Evolutionary conservation across 164 flowering plant genomes (phyloP).

Genomic region (Akebia trifoliata): DNA sequence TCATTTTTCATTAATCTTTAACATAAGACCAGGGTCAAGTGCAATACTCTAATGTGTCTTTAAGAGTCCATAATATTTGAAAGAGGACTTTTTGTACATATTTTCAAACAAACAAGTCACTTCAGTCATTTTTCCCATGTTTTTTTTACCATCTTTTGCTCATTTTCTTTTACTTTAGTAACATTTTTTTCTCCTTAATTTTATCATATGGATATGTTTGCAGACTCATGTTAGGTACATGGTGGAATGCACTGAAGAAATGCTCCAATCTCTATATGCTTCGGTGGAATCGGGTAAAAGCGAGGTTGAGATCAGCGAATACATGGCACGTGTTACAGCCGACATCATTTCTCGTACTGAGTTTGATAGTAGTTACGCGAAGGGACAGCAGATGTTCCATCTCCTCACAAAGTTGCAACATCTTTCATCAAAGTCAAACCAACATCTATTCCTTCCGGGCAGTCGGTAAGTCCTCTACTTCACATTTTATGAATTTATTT

Average conservation of each 20-base stretch:
- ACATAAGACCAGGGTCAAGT: too few relatives aligned
- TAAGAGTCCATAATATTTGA: too few relatives aligned
- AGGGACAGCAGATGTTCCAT: conserved; percentile 75
- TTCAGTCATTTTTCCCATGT: too few relatives aligned
- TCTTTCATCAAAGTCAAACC: conserved; percentile 69
- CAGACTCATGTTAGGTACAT: conserved; percentile 69
- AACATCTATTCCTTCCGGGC: conserved; percentile 78
- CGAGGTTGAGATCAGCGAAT: conserved; percentile 75
- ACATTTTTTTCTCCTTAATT: too few relatives aligned
- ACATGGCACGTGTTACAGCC: conserved; percentile 63
- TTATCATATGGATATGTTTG: too few relatives aligned
- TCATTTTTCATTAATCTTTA: too few relatives aligned
- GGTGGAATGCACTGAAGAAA: conserved; percentile 70
- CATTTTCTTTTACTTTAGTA: too few relatives aligned
- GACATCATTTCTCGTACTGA: conserved; percentile 82
- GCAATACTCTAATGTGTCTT: too few relatives aligned
- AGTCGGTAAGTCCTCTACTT: conserved; percentile 86
- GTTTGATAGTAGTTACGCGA: conserved; percentile 69
- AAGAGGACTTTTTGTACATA: too few relatives aligned
- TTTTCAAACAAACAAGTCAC: too few relatives aligned
- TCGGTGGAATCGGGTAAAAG: conserved; percentile 36
- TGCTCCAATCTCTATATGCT: conserved; percentile 44
- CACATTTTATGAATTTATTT: too few relatives aligned
- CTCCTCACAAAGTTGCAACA: conserved; percentile 56
- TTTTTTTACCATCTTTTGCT: too few relatives aligned